Base-by-base conservation (phyloP, 1,284 basidiomycete genomes). In the Leccinum griseonigrum region DNA sequence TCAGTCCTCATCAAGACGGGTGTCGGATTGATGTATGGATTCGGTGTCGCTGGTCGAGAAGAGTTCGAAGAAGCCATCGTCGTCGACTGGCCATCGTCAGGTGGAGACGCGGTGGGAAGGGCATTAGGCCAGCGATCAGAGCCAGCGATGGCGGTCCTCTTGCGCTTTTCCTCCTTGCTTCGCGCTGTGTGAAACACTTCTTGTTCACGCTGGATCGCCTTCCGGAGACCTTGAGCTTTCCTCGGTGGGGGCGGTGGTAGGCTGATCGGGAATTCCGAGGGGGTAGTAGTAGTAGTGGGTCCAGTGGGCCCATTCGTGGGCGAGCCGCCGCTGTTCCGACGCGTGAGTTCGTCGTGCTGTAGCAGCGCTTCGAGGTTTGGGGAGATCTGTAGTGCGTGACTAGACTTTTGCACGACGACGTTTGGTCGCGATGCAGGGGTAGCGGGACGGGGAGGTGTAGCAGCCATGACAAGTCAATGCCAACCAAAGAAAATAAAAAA, bases 291-390 rank as follows among this genome's bases (percentile, higher is more conserved):
- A 51, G 58, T 3, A 38, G 51, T 43, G 34, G 43, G 13, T 18
- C 43, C 43, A 18, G 6, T 10, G 43, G 43, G 0, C 18, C 43
- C 34, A 48, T 34, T 65, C 4, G 73, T 73, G 11, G 72, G 69
- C 4, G 43, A 46, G 0, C 74, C 75, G 18, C 57, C 56, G 51
- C 60, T 64, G 11, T 53, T 72, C 54, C 69, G 66, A 16, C 74
- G 72, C 3, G 64, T 71, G 59, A 77, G 77, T 60, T 86, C 84
- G 61, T 86, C 86, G 65, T 85, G 82, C 67, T 85, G 81, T 60
- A 88, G 76, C 9, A 88, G 70, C 9, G 86, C 86, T 64, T 85
- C 81, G 54, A 87, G 80, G 69, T 88, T 81, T 1, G 83, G 80
- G 3, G 85, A 86, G 62, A 88, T 88, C 22, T 79, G 74, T 57